Evolutionary conservation across 2,329 filamentous ascomycete genomes (phyloP).

Genomic region (Acarospora socialis): DNA sequence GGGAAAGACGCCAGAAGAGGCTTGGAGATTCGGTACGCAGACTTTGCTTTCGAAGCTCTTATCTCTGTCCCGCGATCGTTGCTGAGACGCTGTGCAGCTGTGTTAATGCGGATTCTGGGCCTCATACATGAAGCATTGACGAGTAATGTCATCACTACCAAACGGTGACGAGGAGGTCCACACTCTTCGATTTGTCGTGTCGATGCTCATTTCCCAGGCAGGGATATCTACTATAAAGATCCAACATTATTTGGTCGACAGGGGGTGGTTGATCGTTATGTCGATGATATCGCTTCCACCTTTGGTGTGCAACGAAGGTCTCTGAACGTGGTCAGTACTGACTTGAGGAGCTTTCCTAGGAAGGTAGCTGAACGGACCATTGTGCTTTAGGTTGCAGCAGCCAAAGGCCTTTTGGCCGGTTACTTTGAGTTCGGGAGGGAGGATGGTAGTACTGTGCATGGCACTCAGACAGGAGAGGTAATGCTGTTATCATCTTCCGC

Average conservation of each 20-base stretch:
- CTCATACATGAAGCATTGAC: conserved; percentile 39
- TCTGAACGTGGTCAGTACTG: conserved; percentile 41
- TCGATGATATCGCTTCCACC: conserved; percentile 48
- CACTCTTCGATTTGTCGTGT: not conserved
- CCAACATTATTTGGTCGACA: conserved; percentile 45
- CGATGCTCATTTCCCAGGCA: conserved; percentile 17
- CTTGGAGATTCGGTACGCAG: conserved; percentile 41
- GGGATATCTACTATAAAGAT: conserved; percentile 51
- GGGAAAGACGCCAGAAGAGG: conserved; percentile 39
- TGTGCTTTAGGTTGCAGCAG: conserved; percentile 25
- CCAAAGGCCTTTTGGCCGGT: conserved; percentile 30
- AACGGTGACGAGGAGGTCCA: conserved; percentile 31
- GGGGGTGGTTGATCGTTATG: conserved; percentile 39
- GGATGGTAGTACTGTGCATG: conserved; percentile 1
- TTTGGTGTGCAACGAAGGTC: conserved; percentile 39
- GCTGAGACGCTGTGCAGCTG: conserved; percentile 26
- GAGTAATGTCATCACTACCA: conserved; percentile 37
- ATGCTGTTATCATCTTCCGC: not conserved
- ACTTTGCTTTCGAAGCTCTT: conserved; percentile 18
- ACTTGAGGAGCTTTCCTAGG: not conserved
- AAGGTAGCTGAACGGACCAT: no score
- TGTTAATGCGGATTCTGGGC: conserved; percentile 40
- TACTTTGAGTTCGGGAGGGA: conserved; percentile 4
- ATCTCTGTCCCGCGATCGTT: conserved; percentile 4
- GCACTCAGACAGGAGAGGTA: no score